Base-by-base conservation (phyloP, 768 basidiomycete species). In the Kwoniella dejecticola region DNA sequence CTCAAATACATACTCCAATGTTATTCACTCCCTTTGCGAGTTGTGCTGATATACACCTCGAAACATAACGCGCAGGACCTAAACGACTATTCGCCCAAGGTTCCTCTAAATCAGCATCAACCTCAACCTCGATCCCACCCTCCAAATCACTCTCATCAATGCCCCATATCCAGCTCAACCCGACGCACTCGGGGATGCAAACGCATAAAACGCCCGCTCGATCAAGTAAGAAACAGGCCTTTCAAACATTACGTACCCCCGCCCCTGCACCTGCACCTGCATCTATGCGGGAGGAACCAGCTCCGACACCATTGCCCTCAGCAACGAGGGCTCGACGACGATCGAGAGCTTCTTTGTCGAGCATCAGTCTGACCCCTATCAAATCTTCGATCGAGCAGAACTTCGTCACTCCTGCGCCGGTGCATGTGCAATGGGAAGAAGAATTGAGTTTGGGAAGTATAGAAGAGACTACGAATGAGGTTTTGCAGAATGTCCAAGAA, bases 1-100 rank as follows among this genome's bases (percentile, higher is more conserved):
- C n/a, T n/a, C n/a, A n/a, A n/a, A n/a, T n/a, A n/a, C n/a, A n/a
- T n/a, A n/a, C n/a, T n/a, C n/a, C n/a, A n/a, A n/a, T n/a, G n/a
- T n/a, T n/a, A n/a, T n/a, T n/a, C n/a, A n/a, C n/a, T n/a, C n/a
- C n/a, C n/a, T n/a, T n/a, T n/a, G n/a, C n/a, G n/a, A n/a, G n/a
- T n/a, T n/a, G n/a, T n/a, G n/a, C n/a, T n/a, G n/a, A n/a, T n/a
- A n/a, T n/a, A n/a, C n/a, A n/a, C n/a, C n/a, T n/a, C n/a, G n/a
- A n/a, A n/a, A n/a, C n/a, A n/a, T n/a, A n/a, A n/a, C n/a, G n/a
- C n/a, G 33, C 56, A 75, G 74, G 60, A 33, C 74, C 74, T 1
- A 75, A 72, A 60, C 57, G 74, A 17, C 53, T 75, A 3, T 75
- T 75, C 57, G 57, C 60, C 4, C 52, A 57, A 33, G 64, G 69